These are phyloP conservation scores for Oxytropis ochrocephala DNA, from an alignment of 306 rosid species.

Conservation along the genomic window DNA sequence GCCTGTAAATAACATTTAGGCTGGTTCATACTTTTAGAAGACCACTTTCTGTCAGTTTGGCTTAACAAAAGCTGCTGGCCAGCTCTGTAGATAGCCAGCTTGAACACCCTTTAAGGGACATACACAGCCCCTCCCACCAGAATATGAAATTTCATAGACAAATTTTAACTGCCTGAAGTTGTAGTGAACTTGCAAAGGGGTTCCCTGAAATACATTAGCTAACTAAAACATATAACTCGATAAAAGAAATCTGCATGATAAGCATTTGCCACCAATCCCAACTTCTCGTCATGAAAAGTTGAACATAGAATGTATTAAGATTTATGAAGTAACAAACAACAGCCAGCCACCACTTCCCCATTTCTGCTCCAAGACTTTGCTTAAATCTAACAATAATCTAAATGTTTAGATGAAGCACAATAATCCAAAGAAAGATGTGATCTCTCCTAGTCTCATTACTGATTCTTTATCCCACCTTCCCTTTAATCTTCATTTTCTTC, in stretches of 20 bases:
- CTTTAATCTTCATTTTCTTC: slow-evolving; percentile 11
- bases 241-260: neutral
- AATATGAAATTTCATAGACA: neutral
- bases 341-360: neutral
- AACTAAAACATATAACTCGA: neutral
- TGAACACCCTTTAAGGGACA: neutral
- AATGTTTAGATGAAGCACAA: slow-evolving; percentile 3
- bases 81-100: neutral
- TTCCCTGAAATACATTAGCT: neutral
- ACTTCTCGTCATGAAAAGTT: neutral
- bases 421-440: neutral
- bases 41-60: neutral
- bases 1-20: neutral
- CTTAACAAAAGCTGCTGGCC: neutral
- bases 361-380: neutral
- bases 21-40: neutral
- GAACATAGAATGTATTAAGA: neutral
- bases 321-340: neutral
- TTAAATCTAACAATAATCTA: slow-evolving; percentile 9
- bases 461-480: neutral
- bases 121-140: neutral
- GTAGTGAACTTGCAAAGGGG: neutral
- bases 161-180: neutral
- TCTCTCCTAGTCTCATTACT: neutral
- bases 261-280: neutral